Base-by-base conservation (phyloP, 768 basidiomycete genomes). In the Gymnopilus dilepis region DNA sequence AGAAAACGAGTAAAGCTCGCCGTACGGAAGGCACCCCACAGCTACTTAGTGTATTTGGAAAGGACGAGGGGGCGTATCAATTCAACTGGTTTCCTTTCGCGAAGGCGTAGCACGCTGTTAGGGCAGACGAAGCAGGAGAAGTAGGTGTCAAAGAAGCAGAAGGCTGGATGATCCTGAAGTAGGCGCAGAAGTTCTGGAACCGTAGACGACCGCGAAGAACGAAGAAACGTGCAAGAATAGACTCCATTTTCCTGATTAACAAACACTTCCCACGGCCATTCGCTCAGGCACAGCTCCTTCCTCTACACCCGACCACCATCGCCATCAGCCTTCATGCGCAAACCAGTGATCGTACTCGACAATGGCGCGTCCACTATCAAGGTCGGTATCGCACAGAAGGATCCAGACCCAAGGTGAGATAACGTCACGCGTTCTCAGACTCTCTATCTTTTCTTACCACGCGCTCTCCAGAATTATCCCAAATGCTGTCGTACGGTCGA, bases 341-440 rank as follows among this genome's bases (percentile, higher is more conserved):
- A 59, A n/a, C 65, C 60, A 33, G 78, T 88, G 26, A 76, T 95
- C 57, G 80, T 96, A 13, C 80, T 97, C 45, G 95, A 98, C 73
- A 98, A 97, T 71, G 95, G 95, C 40, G 95, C 87, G 9, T 86
- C 84, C 34, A 85, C 85, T 4, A 88, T 97, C 73, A 98, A 97
- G 71, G 84, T 84, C 28, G 91, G 93, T 1, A 61, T 87, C 24
- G 79, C 65, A 78, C 42, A 74, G 70, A 48, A 73, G 67, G 33
- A 65, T 67, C 13, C 63, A 70, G 60, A 70, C 67, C 67, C 73
- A 54, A 69, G 70, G 74, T 79, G 61, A 72, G 69, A 53, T 45
- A n/a, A 56, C 58, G 61, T 63, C 26, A 55, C 41, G 30, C 47
- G 28, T 30, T 24, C 45, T 11, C 38, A 21, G 22, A 56, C 58